These are phyloP conservation scores for Macrophomina phaseolina DNA, from an alignment of 2,329 filamentous ascomycete species.

Conservation along the genomic window DNA sequence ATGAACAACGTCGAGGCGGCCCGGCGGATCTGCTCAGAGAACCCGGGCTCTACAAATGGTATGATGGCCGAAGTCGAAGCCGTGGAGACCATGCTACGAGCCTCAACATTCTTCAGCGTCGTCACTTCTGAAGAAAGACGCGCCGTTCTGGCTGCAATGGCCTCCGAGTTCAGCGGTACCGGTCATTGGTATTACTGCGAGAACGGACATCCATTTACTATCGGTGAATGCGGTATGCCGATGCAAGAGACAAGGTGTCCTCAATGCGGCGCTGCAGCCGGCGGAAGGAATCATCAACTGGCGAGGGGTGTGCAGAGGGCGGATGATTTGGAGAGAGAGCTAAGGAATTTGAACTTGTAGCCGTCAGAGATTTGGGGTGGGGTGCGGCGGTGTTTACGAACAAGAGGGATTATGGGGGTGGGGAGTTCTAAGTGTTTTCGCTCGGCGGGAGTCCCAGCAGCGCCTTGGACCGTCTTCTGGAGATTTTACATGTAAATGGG, in stretches of 20 bases:
- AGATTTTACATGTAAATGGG: too few species aligned
- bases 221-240: constrained; percentile 71
- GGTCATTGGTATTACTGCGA: constrained; percentile 68
- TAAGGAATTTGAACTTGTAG: background rate
- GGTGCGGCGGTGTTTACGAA: too few species aligned
- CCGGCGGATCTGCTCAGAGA: background rate
- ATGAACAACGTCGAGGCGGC: constrained; percentile 1
- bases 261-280: constrained; percentile 64
- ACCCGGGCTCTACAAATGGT: constrained; percentile 29
- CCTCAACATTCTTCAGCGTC: background rate
- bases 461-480: too few species aligned
- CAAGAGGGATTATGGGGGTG: too few species aligned
- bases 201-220: constrained; percentile 65
- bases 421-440: too few species aligned
- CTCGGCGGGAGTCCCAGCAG: too few species aligned
- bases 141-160: constrained; percentile 48
- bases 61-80: constrained; percentile 49
- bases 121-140: constrained; percentile 28
- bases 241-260: constrained; percentile 68
- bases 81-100: constrained; percentile 44
- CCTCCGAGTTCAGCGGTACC: constrained; percentile 47
- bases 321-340: constrained; percentile 53
- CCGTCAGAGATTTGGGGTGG: too few species aligned
- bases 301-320: constrained; percentile 60
- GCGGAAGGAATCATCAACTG: constrained; percentile 59